phyloP scores from a whole-genome alignment of 2,329 filamentous ascomycete species.

The Grosmannia penicillata region DNA sequence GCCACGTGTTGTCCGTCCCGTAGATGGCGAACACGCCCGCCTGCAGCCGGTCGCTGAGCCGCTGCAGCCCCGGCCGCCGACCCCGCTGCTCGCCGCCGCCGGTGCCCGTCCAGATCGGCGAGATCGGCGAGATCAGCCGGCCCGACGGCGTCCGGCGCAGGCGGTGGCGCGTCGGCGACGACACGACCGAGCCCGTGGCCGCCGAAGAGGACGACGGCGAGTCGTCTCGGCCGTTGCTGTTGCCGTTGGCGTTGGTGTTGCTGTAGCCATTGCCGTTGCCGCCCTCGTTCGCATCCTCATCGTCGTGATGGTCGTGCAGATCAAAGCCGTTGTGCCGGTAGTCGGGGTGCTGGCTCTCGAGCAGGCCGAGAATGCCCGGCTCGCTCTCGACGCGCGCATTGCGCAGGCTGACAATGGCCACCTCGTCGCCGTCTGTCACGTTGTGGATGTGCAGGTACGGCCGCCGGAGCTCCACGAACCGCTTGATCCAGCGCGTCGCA shows the following conservation, averaged over 20 bases:
- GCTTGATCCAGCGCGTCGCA: slow-evolving; percentile 73
- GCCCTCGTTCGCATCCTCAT: not conserved
- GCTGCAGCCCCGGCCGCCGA: slow-evolving; percentile 30
- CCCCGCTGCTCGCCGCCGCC: slow-evolving; percentile 14
- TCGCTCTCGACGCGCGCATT: slow-evolving; percentile 88
- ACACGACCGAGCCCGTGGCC: not conserved
- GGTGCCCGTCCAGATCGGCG: slow-evolving; percentile 38
- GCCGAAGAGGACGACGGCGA: not conserved
- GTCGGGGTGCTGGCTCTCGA: slow-evolving; percentile 28
- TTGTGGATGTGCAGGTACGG: slow-evolving; percentile 89
- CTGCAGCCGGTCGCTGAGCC: slow-evolving; percentile 42
- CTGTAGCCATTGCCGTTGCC: not conserved
- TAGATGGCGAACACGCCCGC: slow-evolving; percentile 87
- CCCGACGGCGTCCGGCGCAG: not conserved
- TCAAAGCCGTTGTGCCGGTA: slow-evolving; percentile 8
- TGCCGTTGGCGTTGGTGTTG: slow-evolving; percentile 8
- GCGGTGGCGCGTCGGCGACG: not conserved
- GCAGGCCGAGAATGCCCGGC: slow-evolving; percentile 68
- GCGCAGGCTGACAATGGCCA: slow-evolving; percentile 74
- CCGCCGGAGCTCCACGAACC: slow-evolving; percentile 80
- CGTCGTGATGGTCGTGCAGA: slow-evolving; percentile 4
- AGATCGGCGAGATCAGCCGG: slow-evolving; percentile 31
- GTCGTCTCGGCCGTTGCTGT: slow-evolving; percentile 8
- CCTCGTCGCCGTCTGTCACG: slow-evolving; percentile 73
- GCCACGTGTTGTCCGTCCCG: slow-evolving; percentile 83